Conservation (phyloP, 106 monocot genomes). For the Gastrodia elata region DNA sequence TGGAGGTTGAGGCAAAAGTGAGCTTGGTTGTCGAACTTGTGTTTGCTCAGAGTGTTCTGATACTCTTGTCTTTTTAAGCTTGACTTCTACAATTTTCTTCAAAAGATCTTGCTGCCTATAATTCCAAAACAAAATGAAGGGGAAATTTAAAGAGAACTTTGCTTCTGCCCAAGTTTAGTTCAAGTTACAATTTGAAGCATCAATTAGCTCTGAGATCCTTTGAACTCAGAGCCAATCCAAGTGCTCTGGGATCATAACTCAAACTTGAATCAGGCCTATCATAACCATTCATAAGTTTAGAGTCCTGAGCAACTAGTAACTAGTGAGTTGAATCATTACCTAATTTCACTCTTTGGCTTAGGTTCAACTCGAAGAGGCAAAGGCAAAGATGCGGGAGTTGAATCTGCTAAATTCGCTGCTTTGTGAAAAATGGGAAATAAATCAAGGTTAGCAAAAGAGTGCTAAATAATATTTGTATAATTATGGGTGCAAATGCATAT, state of each 20-base stretch:
- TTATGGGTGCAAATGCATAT: conserved; percentile 43
- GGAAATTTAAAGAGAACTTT: too few species aligned
- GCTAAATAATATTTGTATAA: background rate
- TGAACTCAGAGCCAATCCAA: too few species aligned
- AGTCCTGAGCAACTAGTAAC: background rate
- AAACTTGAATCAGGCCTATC: too few species aligned
- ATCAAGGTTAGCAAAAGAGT: background rate
- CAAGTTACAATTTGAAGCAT: too few species aligned
- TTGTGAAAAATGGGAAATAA: conserved; percentile 39
- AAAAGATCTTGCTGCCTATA: conserved; percentile 88
- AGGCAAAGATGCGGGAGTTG: conserved; percentile 57
- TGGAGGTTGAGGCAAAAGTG: conserved; percentile 3
- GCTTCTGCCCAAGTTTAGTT: too few species aligned
- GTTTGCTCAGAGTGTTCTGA: conserved; percentile 24
- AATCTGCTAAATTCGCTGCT: conserved; percentile 90
- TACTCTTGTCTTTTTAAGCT: conserved; percentile 51
- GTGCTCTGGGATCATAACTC: too few species aligned
- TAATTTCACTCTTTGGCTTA: conserved; percentile 85
- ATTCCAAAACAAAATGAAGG: conserved; percentile 2
- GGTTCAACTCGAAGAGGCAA: conserved; percentile 86
- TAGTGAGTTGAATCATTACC: conserved; percentile 14
- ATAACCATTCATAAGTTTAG: background rate
- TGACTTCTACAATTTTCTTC: conserved; percentile 84
- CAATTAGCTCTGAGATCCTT: too few species aligned
- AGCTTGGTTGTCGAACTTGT: conserved; percentile 1